A percentile compares a stretch with the other conserved stretches of the same genome.
phyloP scores from a whole-genome alignment of 345 rosid genomes.

The Hibiscus syriacus region DNA sequence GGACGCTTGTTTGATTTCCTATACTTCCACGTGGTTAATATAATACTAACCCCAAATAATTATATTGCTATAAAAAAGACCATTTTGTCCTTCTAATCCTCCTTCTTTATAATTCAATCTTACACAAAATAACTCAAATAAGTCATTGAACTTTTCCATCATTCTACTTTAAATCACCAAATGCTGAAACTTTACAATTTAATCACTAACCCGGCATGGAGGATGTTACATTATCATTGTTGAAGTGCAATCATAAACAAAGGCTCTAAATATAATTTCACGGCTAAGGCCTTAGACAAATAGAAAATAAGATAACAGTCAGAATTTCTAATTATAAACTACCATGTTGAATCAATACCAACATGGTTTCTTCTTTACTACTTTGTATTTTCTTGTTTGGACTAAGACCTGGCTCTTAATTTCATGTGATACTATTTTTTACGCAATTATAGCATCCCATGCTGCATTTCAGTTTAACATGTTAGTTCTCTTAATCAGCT shows the following conservation, averaged over 20 bases:
- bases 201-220: too few species aligned
- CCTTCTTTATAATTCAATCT: too few species aligned
- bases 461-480: background rate
- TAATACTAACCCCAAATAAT: too few species aligned
- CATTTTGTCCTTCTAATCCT: too few species aligned
- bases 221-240: too few species aligned
- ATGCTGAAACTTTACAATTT: too few species aligned
- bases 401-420: conserved; percentile 4
- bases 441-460: background rate
- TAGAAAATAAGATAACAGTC: background rate
- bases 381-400: conserved; percentile 4
- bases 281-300: background rate
- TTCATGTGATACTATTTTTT: background rate
- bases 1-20: too few species aligned
- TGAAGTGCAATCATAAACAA: background rate
- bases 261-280: background rate
- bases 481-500: conserved; percentile 5
- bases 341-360: background rate
- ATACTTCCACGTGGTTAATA: too few species aligned
- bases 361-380: background rate
- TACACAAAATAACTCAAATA: too few species aligned
- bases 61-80: too few species aligned
- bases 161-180: too few species aligned
- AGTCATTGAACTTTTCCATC: too few species aligned
- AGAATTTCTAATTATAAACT: background rate